phyloP scores from a whole-genome alignment of 2,329 filamentous ascomycete genomes.

The Drechslera avenae region DNA sequence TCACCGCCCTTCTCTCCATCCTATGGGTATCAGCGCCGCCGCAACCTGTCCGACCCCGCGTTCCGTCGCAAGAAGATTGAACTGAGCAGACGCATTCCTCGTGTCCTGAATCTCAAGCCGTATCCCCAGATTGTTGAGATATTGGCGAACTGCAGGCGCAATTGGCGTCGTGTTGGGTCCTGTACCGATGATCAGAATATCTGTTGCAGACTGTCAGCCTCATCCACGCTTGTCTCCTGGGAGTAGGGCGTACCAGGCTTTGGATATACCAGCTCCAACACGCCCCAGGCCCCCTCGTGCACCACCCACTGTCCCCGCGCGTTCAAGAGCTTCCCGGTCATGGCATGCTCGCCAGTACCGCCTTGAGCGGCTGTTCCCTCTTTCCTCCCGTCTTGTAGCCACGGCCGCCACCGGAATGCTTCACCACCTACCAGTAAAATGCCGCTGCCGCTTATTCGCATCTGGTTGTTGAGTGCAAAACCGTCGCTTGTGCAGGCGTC shows the following conservation, averaged over 20 bases:
- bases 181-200: constrained; percentile 87
- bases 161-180: constrained; percentile 77
- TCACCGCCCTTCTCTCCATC: constrained; percentile 67
- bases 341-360: constrained; percentile 41
- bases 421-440: constrained; percentile 83
- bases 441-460: constrained; percentile 70
- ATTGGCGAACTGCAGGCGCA: constrained; percentile 72
- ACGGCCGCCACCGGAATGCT: constrained; percentile 87
- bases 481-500: constrained; percentile 82
- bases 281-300: constrained; percentile 69
- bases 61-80: constrained; percentile 94
- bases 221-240: neutral
- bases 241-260: constrained; percentile 71
- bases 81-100: constrained; percentile 90
- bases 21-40: constrained; percentile 83
- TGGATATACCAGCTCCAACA: constrained; percentile 81
- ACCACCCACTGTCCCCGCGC: constrained; percentile 82
- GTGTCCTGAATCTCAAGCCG: constrained; percentile 90
- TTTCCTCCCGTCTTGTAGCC: constrained; percentile 57
- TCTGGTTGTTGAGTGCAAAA: constrained; percentile 83
- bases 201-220: constrained; percentile 52
- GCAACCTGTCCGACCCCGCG: constrained; percentile 83
- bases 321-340: constrained; percentile 65
- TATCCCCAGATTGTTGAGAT: constrained; percentile 79
- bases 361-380: constrained; percentile 28